phyloP scores from a whole-genome alignment of 106 monocot species.

The Chionographis japonica region DNA sequence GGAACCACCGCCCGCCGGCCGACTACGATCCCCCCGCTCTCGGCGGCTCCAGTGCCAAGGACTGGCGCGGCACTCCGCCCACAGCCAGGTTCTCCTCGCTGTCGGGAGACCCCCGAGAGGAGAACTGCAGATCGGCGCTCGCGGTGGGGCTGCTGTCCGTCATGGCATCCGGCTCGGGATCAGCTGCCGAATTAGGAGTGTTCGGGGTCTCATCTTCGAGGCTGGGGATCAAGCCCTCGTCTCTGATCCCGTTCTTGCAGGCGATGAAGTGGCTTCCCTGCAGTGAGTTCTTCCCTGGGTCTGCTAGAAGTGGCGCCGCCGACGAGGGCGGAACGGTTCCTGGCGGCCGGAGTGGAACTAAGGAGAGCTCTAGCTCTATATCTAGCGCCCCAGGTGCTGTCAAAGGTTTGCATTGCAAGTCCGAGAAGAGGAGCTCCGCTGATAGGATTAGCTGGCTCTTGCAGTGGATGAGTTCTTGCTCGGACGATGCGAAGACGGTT shows the following conservation, averaged over 20 bases:
- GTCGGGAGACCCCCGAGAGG: background rate
- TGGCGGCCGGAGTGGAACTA: no score
- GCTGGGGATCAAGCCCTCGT: constrained; percentile 51
- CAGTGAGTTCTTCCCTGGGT: constrained; percentile 56
- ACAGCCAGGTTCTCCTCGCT: background rate
- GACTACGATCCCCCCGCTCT: background rate
- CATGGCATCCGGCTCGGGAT: constrained; percentile 27
- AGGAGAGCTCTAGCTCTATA: no score
- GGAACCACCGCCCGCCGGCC: background rate
- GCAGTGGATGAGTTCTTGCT: constrained; percentile 43
- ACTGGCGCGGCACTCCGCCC: background rate
- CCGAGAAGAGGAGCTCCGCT: background rate
- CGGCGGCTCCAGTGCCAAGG: no score
- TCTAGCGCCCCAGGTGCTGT: no score
- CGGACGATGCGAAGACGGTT: constrained; percentile 56
- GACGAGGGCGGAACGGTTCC: constrained; percentile 8
- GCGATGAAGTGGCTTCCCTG: constrained; percentile 88
- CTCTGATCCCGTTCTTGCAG: constrained; percentile 62
- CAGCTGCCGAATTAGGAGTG: constrained; percentile 24
- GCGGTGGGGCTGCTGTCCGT: constrained; percentile 49
- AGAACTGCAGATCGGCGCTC: constrained; percentile 12
- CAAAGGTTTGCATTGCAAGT: no score
- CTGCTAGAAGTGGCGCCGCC: constrained; percentile 7
- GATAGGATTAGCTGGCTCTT: constrained; percentile 33
- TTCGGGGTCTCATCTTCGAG: constrained; percentile 48